Evolutionary conservation across 1,284 basidiomycete genomes (phyloP).

Genomic region (Apiotrichum siamense): DNA sequence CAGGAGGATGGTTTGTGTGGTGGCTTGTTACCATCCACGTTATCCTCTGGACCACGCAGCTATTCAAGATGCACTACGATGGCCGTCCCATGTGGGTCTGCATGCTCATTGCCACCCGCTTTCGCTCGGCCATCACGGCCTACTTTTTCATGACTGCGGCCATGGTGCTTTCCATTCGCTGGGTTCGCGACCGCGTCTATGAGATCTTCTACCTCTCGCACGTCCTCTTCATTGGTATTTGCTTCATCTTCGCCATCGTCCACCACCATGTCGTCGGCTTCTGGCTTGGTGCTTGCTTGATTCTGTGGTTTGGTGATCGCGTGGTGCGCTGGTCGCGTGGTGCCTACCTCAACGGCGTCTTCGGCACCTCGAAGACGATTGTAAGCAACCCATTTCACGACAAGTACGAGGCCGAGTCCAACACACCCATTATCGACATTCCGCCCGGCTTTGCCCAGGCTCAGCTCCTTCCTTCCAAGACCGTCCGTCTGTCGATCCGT

Average conservation of each 20-base stretch:
- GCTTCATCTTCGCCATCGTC: slow-evolving; percentile 56
- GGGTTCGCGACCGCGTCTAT: slow-evolving; percentile 63
- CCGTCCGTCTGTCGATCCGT: slow-evolving; percentile 65
- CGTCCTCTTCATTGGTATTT: slow-evolving; percentile 60
- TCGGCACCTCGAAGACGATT: slow-evolving; percentile 9
- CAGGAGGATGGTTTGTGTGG: slow-evolving; percentile 69
- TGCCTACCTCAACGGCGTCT: slow-evolving; percentile 60
- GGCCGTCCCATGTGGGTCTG: slow-evolving; percentile 57
- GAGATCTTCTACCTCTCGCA: slow-evolving; percentile 72
- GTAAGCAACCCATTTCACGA: slow-evolving; percentile 1
- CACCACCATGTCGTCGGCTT: slow-evolving; percentile 61
- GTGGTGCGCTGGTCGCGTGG: slow-evolving; percentile 58
- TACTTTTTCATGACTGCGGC: slow-evolving; percentile 65
- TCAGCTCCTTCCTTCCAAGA: slow-evolving; percentile 70
- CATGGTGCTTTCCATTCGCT: slow-evolving; percentile 59
- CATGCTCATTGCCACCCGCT: slow-evolving; percentile 63
- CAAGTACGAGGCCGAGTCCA: slow-evolving; percentile 3
- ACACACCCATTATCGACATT: slow-evolving; percentile 12
- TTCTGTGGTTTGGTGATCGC: slow-evolving; percentile 63
- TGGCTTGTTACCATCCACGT: slow-evolving; percentile 64
- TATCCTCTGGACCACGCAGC: slow-evolving; percentile 67
- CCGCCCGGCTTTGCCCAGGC: slow-evolving; percentile 59
- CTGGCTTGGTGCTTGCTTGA: slow-evolving; percentile 60
- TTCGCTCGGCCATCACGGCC: slow-evolving; percentile 67
- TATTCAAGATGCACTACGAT: slow-evolving; percentile 54